Percentiles rank a stretch among this genome's conserved stretches.
Evolutionary conservation across 192 early-diverging fungal genomes (phyloP).

Genomic region (Powellomyces hirtus): DNA sequence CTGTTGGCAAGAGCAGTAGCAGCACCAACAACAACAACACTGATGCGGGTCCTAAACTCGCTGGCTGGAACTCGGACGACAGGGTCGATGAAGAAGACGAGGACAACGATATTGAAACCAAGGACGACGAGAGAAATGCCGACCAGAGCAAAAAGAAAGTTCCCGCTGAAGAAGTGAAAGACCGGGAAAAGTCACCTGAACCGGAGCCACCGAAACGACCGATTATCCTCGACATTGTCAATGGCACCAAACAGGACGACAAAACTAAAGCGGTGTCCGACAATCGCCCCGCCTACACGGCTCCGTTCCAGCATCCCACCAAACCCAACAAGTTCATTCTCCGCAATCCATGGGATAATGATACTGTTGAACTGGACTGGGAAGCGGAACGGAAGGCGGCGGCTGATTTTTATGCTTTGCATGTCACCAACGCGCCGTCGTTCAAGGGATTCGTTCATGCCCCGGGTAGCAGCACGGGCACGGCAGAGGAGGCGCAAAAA

Average conservation of each 20-base stretch:
- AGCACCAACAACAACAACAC: no score
- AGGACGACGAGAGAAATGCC: no score
- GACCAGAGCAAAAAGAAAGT: no score
- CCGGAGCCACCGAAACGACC: not conserved
- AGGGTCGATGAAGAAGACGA: no score
- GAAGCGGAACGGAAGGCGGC: constrained; percentile 11
- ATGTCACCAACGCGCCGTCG: constrained; percentile 22
- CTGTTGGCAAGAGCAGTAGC: no score
- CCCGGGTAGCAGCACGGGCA: no score
- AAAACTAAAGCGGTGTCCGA: not conserved
- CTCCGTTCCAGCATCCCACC: constrained; percentile 15
- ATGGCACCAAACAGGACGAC: not conserved
- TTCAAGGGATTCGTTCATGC: no score
- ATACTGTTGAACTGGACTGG: constrained; percentile 8
- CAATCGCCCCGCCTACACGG: constrained; percentile 5
- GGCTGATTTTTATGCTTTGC: constrained; percentile 10
- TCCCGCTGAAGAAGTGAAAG: no score
- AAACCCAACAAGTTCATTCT: constrained; percentile 16
- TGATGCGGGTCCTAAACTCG: no score
- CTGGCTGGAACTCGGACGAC: no score
- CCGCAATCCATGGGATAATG: constrained; percentile 25
- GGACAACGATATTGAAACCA: no score
- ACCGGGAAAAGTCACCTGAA: no score
- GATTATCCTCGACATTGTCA: constrained; percentile 7
- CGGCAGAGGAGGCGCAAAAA: not conserved